Evolutionary conservation across 768 basidiomycete genomes (phyloP), one percentile per base, ranked within the genome.

Genomic region (Russula foetens): DNA sequence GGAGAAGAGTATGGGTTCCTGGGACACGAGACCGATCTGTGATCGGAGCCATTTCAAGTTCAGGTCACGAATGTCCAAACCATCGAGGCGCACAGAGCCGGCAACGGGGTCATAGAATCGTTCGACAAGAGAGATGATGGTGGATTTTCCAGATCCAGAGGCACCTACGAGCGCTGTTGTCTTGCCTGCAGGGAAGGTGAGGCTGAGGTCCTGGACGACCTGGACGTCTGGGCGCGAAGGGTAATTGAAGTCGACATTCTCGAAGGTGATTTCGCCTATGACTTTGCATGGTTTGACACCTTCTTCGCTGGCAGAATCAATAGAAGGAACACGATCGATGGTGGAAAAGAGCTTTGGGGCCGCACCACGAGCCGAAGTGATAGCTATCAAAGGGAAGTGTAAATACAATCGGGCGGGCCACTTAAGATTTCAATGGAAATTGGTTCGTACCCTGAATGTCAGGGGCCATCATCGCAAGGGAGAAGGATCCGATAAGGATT

Each of bases 281-380:
- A 92, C 84, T 0, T 73, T 72, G 39, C 83, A 83, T 0, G 83
- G 91, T 69, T 85, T 85, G 43, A 81, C 72, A 6, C 95, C 95
- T 4, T 67, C 75, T 0, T 81, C 76, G 58, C 82, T 73, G 2
- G 86, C 79, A 4, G 91, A 92, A 72, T 98, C 93, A 67, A 98
- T 98, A 4, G 76, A 73, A 9, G 95, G 94, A 7, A 90, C 76
- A 29, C 94, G 86, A 66, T 95, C 90, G 63, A 98, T 97, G 4
- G 94, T 95, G 21, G 81, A 76, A 69, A 79, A 96, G 4, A 98
- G 76, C 71, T 96, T 97, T 19, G 88, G 88, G n/a, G 92, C 93
- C 24, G 94, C 94, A 17, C 83, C 90, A 63, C 84, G 83, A 33
- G 82, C 94, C 63, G 85, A 82, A 15, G 82, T 81, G 63, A 98